Conservation (phyloP, 176 grass and related monocot species). For the Chloris gayana region DNA sequence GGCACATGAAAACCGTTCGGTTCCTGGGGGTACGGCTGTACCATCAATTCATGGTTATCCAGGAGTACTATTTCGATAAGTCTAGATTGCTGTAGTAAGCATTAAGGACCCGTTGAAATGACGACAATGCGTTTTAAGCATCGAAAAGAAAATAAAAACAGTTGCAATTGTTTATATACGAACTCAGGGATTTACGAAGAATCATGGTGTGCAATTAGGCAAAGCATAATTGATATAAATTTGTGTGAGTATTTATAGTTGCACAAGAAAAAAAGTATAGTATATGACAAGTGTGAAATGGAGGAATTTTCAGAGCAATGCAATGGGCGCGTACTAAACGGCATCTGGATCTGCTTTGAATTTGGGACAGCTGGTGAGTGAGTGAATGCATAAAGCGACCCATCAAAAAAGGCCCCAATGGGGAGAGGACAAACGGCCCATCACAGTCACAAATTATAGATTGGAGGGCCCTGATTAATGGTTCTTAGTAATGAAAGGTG, state of each 20-base stretch:
- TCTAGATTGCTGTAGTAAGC: no score
- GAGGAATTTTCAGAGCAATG: not conserved
- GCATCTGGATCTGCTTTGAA: slow-evolving; percentile 8
- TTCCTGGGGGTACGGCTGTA: not conserved
- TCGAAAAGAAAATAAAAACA: not conserved
- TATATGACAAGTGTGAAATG: not conserved
- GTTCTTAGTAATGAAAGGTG: slow-evolving; percentile 12
- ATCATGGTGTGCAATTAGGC: not conserved
- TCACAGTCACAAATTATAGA: slow-evolving; percentile 19
- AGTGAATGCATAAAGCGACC: slow-evolving; percentile 47
- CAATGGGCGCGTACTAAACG: not conserved
- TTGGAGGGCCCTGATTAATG: slow-evolving; percentile 34
- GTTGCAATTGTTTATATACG: no score
- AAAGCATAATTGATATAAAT: not conserved
- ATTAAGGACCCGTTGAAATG: not conserved
- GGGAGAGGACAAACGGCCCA: not conserved
- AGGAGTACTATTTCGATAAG: no score
- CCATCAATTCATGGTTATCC: slow-evolving; percentile 4
- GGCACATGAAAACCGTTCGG: not conserved
- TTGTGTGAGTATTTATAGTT: no score
- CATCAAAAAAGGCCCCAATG: slow-evolving; percentile 7
- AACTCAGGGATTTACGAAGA: no score
- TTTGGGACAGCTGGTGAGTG: slow-evolving; percentile 27
- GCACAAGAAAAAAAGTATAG: not conserved
- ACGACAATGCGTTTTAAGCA: no score